phyloP scores from a whole-genome alignment of 1,284 basidiomycete genomes.

The Ustilago curta region DNA sequence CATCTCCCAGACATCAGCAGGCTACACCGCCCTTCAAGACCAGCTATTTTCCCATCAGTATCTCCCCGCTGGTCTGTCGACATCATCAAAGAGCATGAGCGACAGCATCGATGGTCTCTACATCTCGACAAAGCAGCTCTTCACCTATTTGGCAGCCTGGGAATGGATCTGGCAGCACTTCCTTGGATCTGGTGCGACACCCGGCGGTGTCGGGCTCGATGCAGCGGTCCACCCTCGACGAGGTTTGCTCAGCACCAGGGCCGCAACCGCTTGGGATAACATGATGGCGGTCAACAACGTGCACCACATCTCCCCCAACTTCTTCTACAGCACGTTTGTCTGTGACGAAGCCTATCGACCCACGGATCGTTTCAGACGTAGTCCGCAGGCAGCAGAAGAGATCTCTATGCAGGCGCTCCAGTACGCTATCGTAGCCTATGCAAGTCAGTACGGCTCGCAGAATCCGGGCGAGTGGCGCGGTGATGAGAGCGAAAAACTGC shows the following conservation, averaged over 20 bases:
- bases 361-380: conserved; percentile 29
- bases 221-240: conserved; percentile 33
- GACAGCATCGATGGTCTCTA: conserved; percentile 42
- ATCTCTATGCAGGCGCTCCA: conserved; percentile 43
- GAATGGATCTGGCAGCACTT: conserved; percentile 49
- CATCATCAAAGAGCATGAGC: conserved; percentile 29
- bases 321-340: conserved; percentile 44
- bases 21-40: conserved; percentile 44
- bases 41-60: conserved; percentile 41
- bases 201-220: conserved; percentile 33
- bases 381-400: conserved; percentile 37
- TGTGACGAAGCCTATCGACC: conserved; percentile 43
- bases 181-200: conserved; percentile 30
- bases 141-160: conserved; percentile 41
- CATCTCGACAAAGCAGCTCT: conserved; percentile 45
- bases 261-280: conserved; percentile 34
- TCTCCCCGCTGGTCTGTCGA: conserved; percentile 28
- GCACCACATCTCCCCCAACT: conserved; percentile 41
- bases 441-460: conserved; percentile 48
- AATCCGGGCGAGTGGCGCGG: conserved; percentile 32
- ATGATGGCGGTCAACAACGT: conserved; percentile 36
- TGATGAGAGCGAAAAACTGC: conserved; percentile 16
- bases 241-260: conserved; percentile 24
- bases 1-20: conserved; percentile 39
- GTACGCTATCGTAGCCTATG: conserved; percentile 47